Conservation (phyloP, 169 alveolate species). For the Perkinsus olseni region DNA sequence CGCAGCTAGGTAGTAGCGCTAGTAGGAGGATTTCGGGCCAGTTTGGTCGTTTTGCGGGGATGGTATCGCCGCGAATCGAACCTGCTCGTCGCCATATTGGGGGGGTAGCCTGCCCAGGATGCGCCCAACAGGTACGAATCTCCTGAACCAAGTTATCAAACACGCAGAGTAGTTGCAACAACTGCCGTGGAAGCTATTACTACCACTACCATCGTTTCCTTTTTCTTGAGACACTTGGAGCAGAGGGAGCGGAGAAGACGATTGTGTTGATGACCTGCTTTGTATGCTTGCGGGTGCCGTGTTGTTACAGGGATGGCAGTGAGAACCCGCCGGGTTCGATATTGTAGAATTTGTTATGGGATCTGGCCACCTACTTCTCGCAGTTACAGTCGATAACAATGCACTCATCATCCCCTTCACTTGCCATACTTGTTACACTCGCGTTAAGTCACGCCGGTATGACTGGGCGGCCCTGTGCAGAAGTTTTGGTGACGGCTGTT, state of each 20-base stretch:
- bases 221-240: not conserved
- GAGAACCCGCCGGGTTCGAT: too few species aligned
- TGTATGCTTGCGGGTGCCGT: not conserved
- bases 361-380: too few species aligned
- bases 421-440: not conserved
- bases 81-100: too few species aligned
- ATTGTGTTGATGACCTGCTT: not conserved
- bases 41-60: too few species aligned
- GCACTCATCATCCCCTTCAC: not conserved
- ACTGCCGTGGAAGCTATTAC: not conserved
- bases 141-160: not conserved
- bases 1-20: slow-evolving; percentile 16
- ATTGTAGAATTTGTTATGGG: too few species aligned
- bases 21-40: too few species aligned
- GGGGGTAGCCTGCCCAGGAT: too few species aligned
- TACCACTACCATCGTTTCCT: not conserved
- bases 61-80: too few species aligned
- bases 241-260: not conserved
- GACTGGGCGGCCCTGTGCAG: too few species aligned
- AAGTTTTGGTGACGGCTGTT: too few species aligned
- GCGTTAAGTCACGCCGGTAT: not conserved
- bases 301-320: not conserved
- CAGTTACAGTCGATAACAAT: too few species aligned
- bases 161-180: not conserved
- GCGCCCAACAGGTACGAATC: not conserved